Conservation (phyloP, 2,329 filamentous ascomycete species). For the Ophiostoma novo-ulmi region DNA sequence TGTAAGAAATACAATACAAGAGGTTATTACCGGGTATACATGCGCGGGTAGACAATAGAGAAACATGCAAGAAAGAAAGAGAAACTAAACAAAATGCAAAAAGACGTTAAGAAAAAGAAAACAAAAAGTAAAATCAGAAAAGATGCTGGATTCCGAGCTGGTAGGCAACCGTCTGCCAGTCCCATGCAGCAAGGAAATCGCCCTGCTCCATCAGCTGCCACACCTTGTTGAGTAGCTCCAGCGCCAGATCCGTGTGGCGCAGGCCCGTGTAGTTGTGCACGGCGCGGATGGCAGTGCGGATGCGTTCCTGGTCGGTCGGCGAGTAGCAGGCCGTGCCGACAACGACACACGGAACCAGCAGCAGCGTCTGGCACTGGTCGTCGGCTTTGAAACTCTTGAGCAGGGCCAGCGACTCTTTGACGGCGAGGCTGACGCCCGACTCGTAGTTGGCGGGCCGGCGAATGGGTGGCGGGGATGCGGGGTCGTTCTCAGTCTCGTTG, state of each 20-base stretch:
- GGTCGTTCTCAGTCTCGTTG: conserved; percentile 22
- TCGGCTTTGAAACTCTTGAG: conserved; percentile 52
- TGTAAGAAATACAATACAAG: not conserved
- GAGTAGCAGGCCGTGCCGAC: conserved; percentile 58
- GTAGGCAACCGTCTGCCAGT: conserved; percentile 56
- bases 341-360: conserved; percentile 56
- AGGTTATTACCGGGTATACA: not conserved
- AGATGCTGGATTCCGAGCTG: conserved; percentile 53
- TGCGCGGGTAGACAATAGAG: not conserved
- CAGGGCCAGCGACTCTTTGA: conserved; percentile 53
- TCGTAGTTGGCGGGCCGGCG: conserved; percentile 48
- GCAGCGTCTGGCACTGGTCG: conserved; percentile 55
- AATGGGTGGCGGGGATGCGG: conserved; percentile 43
- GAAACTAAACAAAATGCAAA: not conserved
- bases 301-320: conserved; percentile 46
- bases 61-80: not conserved
- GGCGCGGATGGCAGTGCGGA: conserved; percentile 46
- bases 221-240: conserved; percentile 52
- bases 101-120: conserved; percentile 28
- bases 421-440: conserved; percentile 47
- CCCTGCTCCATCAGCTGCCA: conserved; percentile 56
- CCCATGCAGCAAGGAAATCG: conserved; percentile 57
- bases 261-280: conserved; percentile 57
- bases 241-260: conserved; percentile 51
- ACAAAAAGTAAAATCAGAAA: not conserved